phyloP scores from a whole-genome alignment of 106 monocot species.

The Dendrobium catenatum region DNA sequence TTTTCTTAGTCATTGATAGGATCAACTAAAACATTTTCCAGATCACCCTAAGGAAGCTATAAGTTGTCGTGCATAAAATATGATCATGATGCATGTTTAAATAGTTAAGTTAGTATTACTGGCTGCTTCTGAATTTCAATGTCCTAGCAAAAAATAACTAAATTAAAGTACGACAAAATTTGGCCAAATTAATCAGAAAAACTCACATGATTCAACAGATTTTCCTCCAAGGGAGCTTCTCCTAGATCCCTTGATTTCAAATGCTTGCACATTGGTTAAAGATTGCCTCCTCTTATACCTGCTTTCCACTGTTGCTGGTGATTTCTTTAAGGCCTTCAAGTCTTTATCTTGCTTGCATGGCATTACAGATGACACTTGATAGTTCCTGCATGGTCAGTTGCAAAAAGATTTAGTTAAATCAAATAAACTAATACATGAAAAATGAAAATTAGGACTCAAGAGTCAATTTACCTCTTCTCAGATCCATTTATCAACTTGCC shows the following conservation, averaged over 20 bases:
- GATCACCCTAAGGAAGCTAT: too few species aligned
- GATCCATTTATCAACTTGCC: slow-evolving; percentile 15
- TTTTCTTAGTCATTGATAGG: too few species aligned
- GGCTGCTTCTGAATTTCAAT: background rate
- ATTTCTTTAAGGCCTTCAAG: slow-evolving; percentile 2
- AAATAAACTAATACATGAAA: background rate
- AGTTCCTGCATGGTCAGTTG: background rate
- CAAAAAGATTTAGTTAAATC: background rate
- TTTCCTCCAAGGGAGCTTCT: slow-evolving; percentile 23
- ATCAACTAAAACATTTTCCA: too few species aligned
- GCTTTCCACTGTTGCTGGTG: slow-evolving; percentile 12
- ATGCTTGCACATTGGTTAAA: slow-evolving; percentile 11
- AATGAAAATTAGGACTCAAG: background rate
- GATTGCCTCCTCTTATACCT: slow-evolving; percentile 21
- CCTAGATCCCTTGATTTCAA: slow-evolving; percentile 3
- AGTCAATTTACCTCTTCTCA: background rate
- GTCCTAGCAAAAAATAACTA: too few species aligned
- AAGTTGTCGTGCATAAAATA: background rate
- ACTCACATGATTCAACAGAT: slow-evolving; percentile 25
- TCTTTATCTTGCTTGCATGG: slow-evolving; percentile 6
- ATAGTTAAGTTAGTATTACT: too few species aligned
- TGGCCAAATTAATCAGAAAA: background rate
- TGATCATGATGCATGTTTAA: background rate
- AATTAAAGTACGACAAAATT: background rate
- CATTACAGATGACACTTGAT: slow-evolving; percentile 10